These are phyloP conservation scores for Fraxinus ornus DNA, from an alignment of 305 asterid species.

Conservation along the genomic window DNA sequence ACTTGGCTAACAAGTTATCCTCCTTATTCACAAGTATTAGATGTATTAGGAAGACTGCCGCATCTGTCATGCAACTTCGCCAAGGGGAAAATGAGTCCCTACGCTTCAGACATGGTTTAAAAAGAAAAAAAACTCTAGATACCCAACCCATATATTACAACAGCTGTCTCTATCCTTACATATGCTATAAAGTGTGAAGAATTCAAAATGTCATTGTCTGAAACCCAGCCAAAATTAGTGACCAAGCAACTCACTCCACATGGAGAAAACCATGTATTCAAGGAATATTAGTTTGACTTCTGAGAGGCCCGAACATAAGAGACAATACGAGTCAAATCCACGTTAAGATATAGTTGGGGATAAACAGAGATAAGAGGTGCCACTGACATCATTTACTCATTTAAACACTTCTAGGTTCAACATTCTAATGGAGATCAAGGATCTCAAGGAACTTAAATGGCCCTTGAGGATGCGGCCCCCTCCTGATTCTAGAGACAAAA, in stretches of 20 bases:
- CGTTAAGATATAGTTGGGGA: not conserved
- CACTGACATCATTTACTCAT: not conserved
- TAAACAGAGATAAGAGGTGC: not conserved
- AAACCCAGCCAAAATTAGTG: not conserved
- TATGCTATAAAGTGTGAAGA: not conserved
- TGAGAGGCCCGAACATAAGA: not conserved
- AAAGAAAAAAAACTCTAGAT: not conserved
- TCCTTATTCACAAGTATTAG: not conserved
- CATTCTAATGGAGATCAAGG: not conserved
- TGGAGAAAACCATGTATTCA: not conserved
- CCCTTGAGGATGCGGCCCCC: not conserved
- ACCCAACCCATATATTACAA: not conserved
- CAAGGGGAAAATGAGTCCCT: not conserved
- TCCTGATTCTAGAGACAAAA: not conserved
- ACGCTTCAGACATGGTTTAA: not conserved
- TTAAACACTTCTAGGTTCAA: not conserved
- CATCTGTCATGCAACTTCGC: not conserved
- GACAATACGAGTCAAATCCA: not conserved
- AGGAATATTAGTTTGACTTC: not conserved
- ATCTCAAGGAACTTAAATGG: not conserved
- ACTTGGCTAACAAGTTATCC: too few relatives aligned
- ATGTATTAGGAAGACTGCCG: not conserved
- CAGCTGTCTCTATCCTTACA: not conserved
- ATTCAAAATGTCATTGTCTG: not conserved
- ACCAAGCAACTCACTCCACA: not conserved